Percentiles rank a stretch among this genome's conserved stretches.
phyloP scores from a whole-genome alignment of 2,329 filamentous ascomycete species.

The Talaromyces albobiverticillius region DNA sequence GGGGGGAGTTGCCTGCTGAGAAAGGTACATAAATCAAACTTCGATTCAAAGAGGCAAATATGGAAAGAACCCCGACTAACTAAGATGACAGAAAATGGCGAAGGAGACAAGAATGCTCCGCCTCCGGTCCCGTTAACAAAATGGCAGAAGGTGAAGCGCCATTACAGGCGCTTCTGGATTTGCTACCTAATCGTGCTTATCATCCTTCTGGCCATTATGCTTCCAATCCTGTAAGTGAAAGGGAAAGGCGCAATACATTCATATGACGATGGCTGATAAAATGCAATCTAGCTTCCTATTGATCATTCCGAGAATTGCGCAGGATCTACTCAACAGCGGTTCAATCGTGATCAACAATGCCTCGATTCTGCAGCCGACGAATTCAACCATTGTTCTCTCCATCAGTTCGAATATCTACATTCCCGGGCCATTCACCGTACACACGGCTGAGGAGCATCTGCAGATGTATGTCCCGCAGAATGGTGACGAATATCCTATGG shows the following conservation, averaged over 20 bases:
- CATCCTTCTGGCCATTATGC: conserved; percentile 37
- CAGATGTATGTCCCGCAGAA: conserved; percentile 32
- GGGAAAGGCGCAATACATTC: not conserved
- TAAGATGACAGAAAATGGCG: conserved; percentile 14
- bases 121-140: conserved; percentile 25
- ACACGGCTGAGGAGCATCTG: conserved; percentile 34
- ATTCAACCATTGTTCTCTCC: conserved; percentile 31
- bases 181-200: conserved; percentile 33
- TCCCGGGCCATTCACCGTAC: conserved; percentile 33
- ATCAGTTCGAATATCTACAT: conserved; percentile 35
- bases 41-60: not conserved
- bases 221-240: conserved; percentile 38
- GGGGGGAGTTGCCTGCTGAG: conserved; percentile 5
- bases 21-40: conserved; percentile 8
- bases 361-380: conserved; percentile 31
- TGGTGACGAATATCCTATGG: conserved; percentile 27
- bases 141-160: conserved; percentile 28
- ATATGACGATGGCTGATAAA: not conserved
- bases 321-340: conserved; percentile 36
- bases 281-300: conserved; percentile 36
- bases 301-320: conserved; percentile 40
- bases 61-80: not conserved
- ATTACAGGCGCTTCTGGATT: conserved; percentile 39
- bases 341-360: conserved; percentile 35
- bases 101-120: conserved; percentile 15